Percentiles rank a stretch among this genome's conserved stretches.
These are phyloP conservation scores for Scortechinia acanthostroma DNA, from an alignment of 2,329 filamentous ascomycete species.

Conservation along the genomic window DNA sequence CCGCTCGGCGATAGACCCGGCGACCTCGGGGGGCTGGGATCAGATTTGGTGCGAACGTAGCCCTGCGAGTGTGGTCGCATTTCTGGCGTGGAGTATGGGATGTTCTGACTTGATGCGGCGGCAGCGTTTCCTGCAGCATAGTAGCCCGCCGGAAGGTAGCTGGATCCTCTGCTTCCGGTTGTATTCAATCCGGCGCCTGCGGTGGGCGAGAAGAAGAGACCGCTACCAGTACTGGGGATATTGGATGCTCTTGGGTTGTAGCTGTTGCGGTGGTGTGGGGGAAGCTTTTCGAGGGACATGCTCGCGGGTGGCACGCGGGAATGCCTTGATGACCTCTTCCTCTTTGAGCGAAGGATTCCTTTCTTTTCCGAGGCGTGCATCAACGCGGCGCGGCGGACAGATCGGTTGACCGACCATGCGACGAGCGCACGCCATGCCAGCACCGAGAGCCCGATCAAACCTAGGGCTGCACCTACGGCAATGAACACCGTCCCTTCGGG, in stretches of 20 bases:
- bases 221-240: background rate
- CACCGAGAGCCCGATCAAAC: background rate
- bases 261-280: background rate
- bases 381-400: background rate
- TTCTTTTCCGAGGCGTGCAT: background rate
- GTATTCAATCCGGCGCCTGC: background rate
- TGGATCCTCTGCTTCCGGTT: background rate
- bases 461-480: background rate
- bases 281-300: background rate
- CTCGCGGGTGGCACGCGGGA: background rate
- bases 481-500: background rate
- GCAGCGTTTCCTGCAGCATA: background rate
- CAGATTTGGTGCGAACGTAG: too few relatives aligned
- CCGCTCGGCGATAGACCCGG: too few relatives aligned
- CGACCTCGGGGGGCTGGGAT: too few relatives aligned
- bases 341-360: background rate
- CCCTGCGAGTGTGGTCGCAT: too few relatives aligned
- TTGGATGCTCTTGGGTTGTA: background rate
- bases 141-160: background rate
- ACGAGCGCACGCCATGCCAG: background rate
- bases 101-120: too few relatives aligned
- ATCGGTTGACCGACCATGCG: constrained; percentile 1
- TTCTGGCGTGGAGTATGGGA: too few relatives aligned
- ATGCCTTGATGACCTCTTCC: background rate
- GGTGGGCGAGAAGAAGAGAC: background rate